Base-by-base conservation (phyloP, 768 basidiomycete genomes). In the Hortiboletus campestris region DNA sequence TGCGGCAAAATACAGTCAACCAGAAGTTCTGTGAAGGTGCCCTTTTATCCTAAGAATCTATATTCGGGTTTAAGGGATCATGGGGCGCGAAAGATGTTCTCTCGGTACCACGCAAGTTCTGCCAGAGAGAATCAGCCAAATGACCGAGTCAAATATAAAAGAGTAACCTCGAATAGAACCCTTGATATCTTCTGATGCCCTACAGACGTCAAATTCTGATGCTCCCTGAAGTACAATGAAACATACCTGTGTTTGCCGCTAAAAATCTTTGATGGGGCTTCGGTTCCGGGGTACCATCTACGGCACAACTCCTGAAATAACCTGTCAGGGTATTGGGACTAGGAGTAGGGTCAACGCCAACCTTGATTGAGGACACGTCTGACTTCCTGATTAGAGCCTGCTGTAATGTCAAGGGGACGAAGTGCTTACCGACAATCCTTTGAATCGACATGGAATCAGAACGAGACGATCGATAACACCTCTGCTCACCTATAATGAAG, bases 291-390 rank as follows among this genome's bases (percentile, higher is more conserved):
- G 64, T 84, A 91, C 91, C 91, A 92, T 57, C 89, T 80, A 14
- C 86, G 81, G 2, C 78, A 79, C 22, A 92, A 62, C 68, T 92
- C 91, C 91, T 92, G 55, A 2, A 42, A 45, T 49, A 20, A 51
- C 11, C 16, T 44, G 25, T 63, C 25, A 55, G 41, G 13, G 25
- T 28, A 12, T 20, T 3, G 14, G 35, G n/a, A 46, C 34, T 46
- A 46, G 40, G 35, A 51, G 2, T 43, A 16, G 16, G 44, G 5
- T n/a, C 0, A 36, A 19, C 17, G 4, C 56, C 4, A 41, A 84
- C 90, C 76, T 92, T 92, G 58, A 93, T 79, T 0, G 91, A 88
- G 42, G 91, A 92, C 36, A 93, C 91, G 57, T 93, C 91, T 92
- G 29, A 17, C 2, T 19, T 35, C 19, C 29, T 20, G n/a, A 12